Conservation (phyloP, 164 flowering plant species). For the Nymphaea thermarum region DNA sequence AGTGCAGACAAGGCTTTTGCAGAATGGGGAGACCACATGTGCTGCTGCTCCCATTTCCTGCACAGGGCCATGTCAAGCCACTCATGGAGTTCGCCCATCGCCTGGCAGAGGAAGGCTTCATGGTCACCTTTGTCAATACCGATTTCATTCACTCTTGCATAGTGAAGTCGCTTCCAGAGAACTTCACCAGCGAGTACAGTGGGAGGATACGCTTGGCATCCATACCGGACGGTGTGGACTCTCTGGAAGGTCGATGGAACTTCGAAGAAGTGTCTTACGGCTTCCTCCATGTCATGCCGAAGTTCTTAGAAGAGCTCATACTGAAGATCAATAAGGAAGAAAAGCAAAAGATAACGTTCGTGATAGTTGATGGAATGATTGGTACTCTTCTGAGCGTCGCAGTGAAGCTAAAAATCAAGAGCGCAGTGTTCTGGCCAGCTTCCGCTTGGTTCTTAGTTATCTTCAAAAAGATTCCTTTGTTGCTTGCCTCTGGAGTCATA, state of each 20-base stretch:
- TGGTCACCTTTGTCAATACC: slow-evolving; percentile 8
- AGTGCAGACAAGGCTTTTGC: too few relatives aligned
- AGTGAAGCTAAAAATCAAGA: slow-evolving; percentile 12
- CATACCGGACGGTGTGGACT: slow-evolving; percentile 24
- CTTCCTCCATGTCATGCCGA: slow-evolving; percentile 11
- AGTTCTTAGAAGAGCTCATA: slow-evolving; percentile 18
- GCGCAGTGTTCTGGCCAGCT: slow-evolving; percentile 10
- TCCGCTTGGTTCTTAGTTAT: slow-evolving; percentile 6
- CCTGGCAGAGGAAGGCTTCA: slow-evolving; percentile 17
- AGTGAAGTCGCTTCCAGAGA: neutral
- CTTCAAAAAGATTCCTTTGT: slow-evolving; percentile 11
- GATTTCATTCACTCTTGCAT: slow-evolving; percentile 3
- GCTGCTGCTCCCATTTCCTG: slow-evolving; percentile 12
- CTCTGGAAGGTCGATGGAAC: slow-evolving; percentile 13
- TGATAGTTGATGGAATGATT: neutral
- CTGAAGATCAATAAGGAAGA: slow-evolving; percentile 5
- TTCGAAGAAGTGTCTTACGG: neutral
- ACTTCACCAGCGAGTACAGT: too few relatives aligned
- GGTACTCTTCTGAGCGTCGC: slow-evolving; percentile 15
- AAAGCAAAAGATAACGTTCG: neutral
- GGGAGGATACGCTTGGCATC: slow-evolving; percentile 11
- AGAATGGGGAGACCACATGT: slow-evolving; percentile 13
- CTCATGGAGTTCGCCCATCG: slow-evolving; percentile 17
- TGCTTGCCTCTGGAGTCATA: slow-evolving; percentile 21
- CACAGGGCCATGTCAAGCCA: slow-evolving; percentile 19